Percentiles rank a stretch among this genome's conserved stretches.
phyloP scores from a whole-genome alignment of 176 grass and related monocot species.

The Rhipidocladum racemiflorum region DNA sequence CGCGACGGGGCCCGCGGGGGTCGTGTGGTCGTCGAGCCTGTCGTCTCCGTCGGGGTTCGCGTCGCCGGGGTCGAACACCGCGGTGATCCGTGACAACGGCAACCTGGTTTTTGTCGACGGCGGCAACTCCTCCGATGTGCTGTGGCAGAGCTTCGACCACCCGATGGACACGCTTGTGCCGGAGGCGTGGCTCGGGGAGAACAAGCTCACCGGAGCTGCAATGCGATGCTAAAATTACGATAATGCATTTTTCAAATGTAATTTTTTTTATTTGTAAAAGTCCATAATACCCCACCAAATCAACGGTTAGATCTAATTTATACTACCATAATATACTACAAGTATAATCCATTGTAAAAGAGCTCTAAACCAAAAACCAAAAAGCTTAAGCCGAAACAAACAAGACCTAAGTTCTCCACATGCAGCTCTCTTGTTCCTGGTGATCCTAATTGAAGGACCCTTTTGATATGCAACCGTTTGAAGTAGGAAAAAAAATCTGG shows the following conservation, averaged over 20 bases:
- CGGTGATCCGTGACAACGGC: slow-evolving; percentile 39
- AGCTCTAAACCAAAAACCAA: too few species aligned
- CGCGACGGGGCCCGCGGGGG: not conserved
- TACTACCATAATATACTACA: too few species aligned
- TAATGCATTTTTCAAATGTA: too few species aligned
- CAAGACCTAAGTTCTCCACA: not conserved
- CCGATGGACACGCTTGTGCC: slow-evolving; percentile 35
- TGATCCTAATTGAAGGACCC: not conserved
- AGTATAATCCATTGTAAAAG: too few species aligned
- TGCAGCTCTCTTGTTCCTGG: not conserved
- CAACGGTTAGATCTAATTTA: too few species aligned
- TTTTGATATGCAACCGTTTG: not conserved
- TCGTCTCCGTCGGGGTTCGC: not conserved
- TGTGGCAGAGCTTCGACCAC: not conserved
- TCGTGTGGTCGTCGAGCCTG: slow-evolving; percentile 30
- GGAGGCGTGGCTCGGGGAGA: slow-evolving; percentile 40
- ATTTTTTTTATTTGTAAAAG: too few species aligned
- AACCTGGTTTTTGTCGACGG: slow-evolving; percentile 38
- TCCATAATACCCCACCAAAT: too few species aligned
- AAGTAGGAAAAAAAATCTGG: not conserved
- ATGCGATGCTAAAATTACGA: too few species aligned
- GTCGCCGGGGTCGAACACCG: not conserved
- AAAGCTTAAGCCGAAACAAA: too few species aligned
- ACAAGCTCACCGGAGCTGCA: slow-evolving; percentile 36
- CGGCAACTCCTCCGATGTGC: slow-evolving; percentile 30